Conservation (phyloP, 768 basidiomycete species). For the Russula olivacea region DNA sequence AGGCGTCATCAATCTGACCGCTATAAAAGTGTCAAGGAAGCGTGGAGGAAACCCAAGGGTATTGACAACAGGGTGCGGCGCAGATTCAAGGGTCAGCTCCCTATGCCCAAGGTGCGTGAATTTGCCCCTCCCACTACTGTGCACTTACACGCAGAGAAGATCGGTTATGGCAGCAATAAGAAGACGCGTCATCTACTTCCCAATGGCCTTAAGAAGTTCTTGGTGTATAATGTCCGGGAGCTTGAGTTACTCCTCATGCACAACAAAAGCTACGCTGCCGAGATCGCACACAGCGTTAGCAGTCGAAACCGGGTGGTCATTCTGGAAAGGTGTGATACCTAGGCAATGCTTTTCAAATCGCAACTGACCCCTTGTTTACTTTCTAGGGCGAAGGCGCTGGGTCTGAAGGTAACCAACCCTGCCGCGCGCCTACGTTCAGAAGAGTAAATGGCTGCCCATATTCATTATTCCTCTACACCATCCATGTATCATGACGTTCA, state of each 20-base stretch:
- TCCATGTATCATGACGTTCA: conserved; percentile 46
- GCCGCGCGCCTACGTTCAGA: conserved; percentile 91
- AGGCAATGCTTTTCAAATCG: not conserved
- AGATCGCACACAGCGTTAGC: conserved; percentile 95
- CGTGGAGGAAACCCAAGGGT: conserved; percentile 99
- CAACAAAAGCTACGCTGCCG: conserved; percentile 92
- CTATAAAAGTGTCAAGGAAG: conserved; percentile 93
- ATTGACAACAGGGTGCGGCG: conserved; percentile 97
- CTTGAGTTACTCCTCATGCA: conserved; percentile 96
- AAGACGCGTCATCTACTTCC: conserved; percentile 96
- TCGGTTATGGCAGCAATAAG: conserved; percentile 89
- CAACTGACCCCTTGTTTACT: conserved; percentile 4
- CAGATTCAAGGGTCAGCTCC: conserved; percentile 89
- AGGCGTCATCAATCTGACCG: conserved; percentile 99
- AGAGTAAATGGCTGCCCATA: conserved; percentile 54
- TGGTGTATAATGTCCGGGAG: conserved; percentile 91
- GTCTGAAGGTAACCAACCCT: conserved; percentile 92
- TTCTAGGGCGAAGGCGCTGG: conserved; percentile 71
- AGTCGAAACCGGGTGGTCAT: conserved; percentile 91
- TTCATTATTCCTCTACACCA: conserved; percentile 36
- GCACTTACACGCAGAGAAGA: conserved; percentile 36
- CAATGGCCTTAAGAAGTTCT: conserved; percentile 91
- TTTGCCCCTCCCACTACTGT: not conserved
- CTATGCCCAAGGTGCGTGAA: conserved; percentile 85
- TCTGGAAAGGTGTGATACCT: conserved; percentile 61